Base-by-base conservation (phyloP, 2,329 filamentous ascomycete genomes). In the Aspergillus ochraceoroseus region DNA sequence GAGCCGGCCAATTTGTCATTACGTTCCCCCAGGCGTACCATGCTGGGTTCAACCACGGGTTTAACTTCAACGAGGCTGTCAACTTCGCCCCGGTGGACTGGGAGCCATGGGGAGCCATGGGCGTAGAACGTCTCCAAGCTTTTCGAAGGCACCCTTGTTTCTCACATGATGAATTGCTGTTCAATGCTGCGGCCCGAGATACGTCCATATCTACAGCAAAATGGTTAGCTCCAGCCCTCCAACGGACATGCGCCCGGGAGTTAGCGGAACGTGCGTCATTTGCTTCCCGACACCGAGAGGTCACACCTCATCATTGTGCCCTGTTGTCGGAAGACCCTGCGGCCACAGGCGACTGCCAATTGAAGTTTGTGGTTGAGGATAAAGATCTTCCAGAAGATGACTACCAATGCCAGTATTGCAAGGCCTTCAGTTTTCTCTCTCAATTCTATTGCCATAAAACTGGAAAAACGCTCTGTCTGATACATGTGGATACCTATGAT, bases 61-160 rank as follows among this genome's bases (percentile, higher is more conserved):
- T 98, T 71, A 98, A 98, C 61, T 94, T 95, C 66, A 98, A 98
- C 54, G 92, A 98, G 63, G 92, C 92, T 4, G 92, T 98, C 53
- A 98, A 98, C 61, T 98, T 98, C 66, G 92, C 92, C 0, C 92
- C 92, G 0, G 75, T 73, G 18, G 92, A 98, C 55, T 98, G 92
- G 92, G 92, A 98, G 57, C 87, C 88, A 0, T 94, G 82, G 59
- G 92, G 92, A 2, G 81, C 90, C 40, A 76, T 82, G 18, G 89
- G 92, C 1, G 89, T 96, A 1, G 82, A 90, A 55, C 77, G 90
- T 50, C 72, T 96, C 19, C 87, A 92, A 54, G 77, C 83, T 34
- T 98, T 95, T 63, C 78, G 90, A 41, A 80, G 89, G 41, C 89
- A 95, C 50, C 88, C 92, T 1, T 96, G 92, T 63, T 98, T 98